phyloP scores from a whole-genome alignment of 176 grass and related monocot genomes.

The Carex littledalei region DNA sequence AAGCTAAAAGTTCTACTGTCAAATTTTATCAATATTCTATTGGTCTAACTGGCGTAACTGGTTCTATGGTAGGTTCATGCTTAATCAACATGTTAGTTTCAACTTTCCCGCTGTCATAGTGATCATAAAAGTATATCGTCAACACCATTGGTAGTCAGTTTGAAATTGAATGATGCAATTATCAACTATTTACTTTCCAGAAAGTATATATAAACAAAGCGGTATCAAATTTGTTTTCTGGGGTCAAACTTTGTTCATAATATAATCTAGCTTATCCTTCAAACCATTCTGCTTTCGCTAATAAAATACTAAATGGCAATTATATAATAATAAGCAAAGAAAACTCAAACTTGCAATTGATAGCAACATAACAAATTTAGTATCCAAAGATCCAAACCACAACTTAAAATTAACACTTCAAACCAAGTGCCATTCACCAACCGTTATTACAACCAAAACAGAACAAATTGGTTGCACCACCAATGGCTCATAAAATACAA shows the following conservation, averaged over 20 bases:
- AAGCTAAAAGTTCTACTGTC: background rate
- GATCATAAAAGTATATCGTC: background rate
- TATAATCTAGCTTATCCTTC: background rate
- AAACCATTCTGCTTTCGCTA: background rate
- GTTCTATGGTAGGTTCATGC: background rate
- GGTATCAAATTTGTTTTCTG: background rate
- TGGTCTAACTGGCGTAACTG: background rate
- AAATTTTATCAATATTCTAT: background rate
- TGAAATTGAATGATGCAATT: background rate
- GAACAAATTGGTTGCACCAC: background rate
- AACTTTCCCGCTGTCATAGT: background rate
- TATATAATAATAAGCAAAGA: background rate
- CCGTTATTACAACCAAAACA: background rate
- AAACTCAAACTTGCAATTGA: background rate
- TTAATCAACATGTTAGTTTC: background rate
- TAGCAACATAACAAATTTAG: background rate
- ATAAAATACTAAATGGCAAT: background rate
- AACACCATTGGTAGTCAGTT: background rate
- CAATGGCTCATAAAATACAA: constrained; percentile 3
- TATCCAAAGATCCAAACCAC: background rate
- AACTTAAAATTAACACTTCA: background rate
- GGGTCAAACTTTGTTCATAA: background rate
- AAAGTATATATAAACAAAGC: constrained; percentile 3
- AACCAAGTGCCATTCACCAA: background rate
- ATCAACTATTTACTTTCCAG: background rate